Evolutionary conservation across 2,329 filamentous ascomycete genomes (phyloP).

Genomic region (Diaporthe vexans): DNA sequence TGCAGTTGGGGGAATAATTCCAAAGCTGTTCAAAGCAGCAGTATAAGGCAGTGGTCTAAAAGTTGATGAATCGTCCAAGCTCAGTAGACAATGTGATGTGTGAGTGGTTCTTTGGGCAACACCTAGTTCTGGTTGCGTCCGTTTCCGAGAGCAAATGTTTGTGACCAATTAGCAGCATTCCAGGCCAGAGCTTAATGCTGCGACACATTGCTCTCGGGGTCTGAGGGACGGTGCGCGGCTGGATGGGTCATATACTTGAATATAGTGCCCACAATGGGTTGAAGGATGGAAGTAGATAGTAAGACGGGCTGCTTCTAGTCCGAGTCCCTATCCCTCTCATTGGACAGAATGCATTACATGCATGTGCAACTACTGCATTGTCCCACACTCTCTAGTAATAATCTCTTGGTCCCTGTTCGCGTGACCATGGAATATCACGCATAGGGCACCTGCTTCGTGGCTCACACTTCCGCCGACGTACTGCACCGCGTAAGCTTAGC

Average conservation of each 20-base stretch:
- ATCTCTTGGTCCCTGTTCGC: background rate
- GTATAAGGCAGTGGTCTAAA: background rate
- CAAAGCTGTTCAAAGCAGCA: background rate
- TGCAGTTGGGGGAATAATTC: background rate
- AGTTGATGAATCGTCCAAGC: background rate
- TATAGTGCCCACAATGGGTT: background rate
- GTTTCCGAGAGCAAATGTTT: background rate
- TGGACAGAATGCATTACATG: background rate
- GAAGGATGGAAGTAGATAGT: background rate
- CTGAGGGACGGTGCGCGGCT: background rate
- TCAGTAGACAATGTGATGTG: background rate
- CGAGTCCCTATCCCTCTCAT: background rate
- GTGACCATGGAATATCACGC: too few relatives aligned
- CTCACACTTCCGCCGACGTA: background rate
- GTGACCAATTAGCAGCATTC: background rate
- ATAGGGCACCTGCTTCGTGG: too few relatives aligned
- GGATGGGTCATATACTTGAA: background rate
- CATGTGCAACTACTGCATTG: background rate
- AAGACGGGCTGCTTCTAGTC: constrained; percentile 10
- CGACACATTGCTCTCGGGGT: background rate
- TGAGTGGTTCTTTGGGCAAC: background rate
- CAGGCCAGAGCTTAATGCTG: background rate
- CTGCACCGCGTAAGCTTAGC: background rate
- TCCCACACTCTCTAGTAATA: background rate
- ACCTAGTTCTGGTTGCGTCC: background rate